Percentiles rank a stretch among this genome's conserved stretches.
These are phyloP conservation scores for Cichorium intybus DNA, from an alignment of 140 eudicot species.

Conservation along the genomic window DNA sequence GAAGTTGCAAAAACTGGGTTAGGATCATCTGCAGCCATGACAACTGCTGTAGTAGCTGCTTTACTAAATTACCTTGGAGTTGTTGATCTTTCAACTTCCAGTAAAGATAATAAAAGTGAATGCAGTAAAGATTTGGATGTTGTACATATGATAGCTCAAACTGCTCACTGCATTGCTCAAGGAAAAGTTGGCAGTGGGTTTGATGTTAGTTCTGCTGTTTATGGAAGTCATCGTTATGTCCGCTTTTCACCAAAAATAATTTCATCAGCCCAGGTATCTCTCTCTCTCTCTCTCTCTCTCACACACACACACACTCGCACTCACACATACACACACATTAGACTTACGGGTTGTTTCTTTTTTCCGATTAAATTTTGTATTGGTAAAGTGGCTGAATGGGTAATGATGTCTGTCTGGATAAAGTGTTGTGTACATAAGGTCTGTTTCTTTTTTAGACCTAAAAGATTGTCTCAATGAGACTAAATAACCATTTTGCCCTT, in stretches of 20 bases:
- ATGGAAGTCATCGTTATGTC: constrained; percentile 84
- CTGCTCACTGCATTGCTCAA: constrained; percentile 91
- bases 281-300: constrained; percentile 9
- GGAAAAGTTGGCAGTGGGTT: constrained; percentile 98
- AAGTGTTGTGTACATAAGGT: too few species aligned
- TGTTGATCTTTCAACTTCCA: constrained; percentile 42
- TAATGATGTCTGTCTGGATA: too few species aligned
- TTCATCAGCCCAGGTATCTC: constrained; percentile 76
- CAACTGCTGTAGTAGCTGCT: constrained; percentile 85
- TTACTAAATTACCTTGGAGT: constrained; percentile 73
- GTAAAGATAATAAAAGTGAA: constrained; percentile 28
- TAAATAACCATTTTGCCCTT: too few species aligned
- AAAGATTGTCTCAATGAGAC: too few species aligned
- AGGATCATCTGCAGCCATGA: constrained; percentile 96
- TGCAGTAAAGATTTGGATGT: constrained; percentile 46
- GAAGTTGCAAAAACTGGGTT: constrained; percentile 96
- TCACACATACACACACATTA: constrained; percentile 11
- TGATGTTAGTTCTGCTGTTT: constrained; percentile 91
- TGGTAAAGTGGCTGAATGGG: too few species aligned
- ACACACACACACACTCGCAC: constrained; percentile 14
- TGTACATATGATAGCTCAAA: constrained; percentile 84
- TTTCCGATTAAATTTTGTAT: too few species aligned
- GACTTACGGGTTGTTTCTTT: too few species aligned
- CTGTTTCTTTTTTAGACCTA: too few species aligned
- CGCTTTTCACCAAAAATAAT: constrained; percentile 79